phyloP scores from a whole-genome alignment of 2,329 filamentous ascomycete genomes.

The Tolypocladium ophioglossoides region DNA sequence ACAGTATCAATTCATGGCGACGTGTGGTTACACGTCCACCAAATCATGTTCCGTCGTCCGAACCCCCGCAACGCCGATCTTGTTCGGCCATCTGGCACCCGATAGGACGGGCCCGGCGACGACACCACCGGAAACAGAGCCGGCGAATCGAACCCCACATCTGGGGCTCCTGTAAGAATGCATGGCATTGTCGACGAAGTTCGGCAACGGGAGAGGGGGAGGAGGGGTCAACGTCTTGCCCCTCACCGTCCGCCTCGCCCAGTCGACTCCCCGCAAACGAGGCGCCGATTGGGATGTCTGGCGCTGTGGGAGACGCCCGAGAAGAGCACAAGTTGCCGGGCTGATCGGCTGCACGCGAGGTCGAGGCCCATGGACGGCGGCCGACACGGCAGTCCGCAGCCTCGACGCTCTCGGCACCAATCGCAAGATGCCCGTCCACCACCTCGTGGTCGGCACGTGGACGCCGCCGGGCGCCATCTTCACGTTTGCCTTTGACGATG shows the following conservation, averaged over 20 bases:
- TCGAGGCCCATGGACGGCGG: too few relatives aligned
- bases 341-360: too few relatives aligned
- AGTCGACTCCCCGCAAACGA: not conserved
- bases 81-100: not conserved
- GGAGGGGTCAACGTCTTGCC: conserved; percentile 14
- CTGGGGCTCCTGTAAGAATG: not conserved
- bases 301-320: not conserved
- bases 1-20: not conserved
- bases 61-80: not conserved
- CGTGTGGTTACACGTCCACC: not conserved
- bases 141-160: not conserved
- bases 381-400: too few relatives aligned
- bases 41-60: not conserved
- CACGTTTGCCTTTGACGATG: conserved; percentile 79
- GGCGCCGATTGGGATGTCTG: too few relatives aligned
- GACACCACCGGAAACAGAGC: not conserved
- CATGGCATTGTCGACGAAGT: not conserved
- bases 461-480: conserved; percentile 84
- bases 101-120: not conserved
- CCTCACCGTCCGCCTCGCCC: not conserved
- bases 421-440: conserved; percentile 61
- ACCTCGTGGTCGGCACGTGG: conserved; percentile 89
- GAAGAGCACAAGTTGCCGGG: not conserved
- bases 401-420: too few relatives aligned
- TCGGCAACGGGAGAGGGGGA: not conserved